These are phyloP conservation scores for Cryptosporidium andersoni DNA, from an alignment of 169 alveolate genomes.

Conservation along the genomic window DNA sequence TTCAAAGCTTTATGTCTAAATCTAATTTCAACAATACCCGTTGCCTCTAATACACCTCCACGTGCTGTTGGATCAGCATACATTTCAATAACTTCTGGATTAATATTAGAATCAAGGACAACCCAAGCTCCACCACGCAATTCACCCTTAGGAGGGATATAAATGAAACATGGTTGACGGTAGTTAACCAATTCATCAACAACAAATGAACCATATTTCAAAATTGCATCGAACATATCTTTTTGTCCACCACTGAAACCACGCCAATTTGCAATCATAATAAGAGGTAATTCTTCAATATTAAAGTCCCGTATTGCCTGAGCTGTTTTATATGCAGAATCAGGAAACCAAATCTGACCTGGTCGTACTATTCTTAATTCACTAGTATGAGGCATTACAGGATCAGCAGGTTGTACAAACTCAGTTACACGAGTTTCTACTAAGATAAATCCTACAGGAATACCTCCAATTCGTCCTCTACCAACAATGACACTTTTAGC, in stretches of 20 bases:
- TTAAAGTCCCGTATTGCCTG: conserved; percentile 86
- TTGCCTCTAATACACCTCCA: conserved; percentile 84
- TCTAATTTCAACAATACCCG: conserved; percentile 83
- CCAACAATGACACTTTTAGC: conserved; percentile 82
- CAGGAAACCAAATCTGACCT: conserved; percentile 83
- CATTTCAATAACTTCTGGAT: conserved; percentile 83
- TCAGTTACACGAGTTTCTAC: conserved; percentile 78
- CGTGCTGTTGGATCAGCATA: conserved; percentile 82
- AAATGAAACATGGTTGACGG: conserved; percentile 82
- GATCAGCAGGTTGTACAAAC: conserved; percentile 78
- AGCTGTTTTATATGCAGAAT: conserved; percentile 87
- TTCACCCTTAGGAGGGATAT: conserved; percentile 84
- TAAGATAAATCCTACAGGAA: conserved; percentile 80
- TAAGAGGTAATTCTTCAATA: conserved; percentile 82
- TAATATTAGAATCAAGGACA: conserved; percentile 83
- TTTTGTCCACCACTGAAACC: conserved; percentile 86
- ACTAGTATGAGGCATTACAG: conserved; percentile 77
- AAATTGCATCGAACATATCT: conserved; percentile 82
- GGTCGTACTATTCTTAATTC: conserved; percentile 79
- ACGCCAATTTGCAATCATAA: conserved; percentile 82
- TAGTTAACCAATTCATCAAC: conserved; percentile 83
- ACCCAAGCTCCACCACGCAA: conserved; percentile 88
- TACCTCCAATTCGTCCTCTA: conserved; percentile 82
- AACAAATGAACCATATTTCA: conserved; percentile 83
- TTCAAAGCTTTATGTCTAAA: conserved; percentile 76